Percentiles rank a stretch among this genome's conserved stretches.
These are phyloP conservation scores for Fomes fomentarius DNA, from an alignment of 1,284 basidiomycete genomes.

Conservation along the genomic window DNA sequence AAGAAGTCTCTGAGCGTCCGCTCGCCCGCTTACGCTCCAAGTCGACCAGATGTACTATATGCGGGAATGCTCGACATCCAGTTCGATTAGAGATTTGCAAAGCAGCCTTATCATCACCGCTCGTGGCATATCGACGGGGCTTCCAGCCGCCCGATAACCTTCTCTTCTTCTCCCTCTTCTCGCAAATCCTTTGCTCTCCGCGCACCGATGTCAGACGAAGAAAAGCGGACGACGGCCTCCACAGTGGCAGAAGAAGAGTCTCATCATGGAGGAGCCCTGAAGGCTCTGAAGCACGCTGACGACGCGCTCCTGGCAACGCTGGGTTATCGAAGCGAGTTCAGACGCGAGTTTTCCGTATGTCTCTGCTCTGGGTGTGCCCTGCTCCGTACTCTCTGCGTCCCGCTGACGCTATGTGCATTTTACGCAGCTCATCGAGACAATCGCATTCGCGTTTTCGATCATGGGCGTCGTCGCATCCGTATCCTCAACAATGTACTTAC, in stretches of 20 bases:
- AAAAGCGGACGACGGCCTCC: not conserved
- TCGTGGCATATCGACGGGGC: not conserved
- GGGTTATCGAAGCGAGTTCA: constrained; percentile 79
- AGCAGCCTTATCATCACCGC: not conserved
- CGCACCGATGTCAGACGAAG: constrained; percentile 5
- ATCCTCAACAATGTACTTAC: constrained; percentile 67
- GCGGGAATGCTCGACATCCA: not conserved
- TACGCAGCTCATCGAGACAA: constrained; percentile 58
- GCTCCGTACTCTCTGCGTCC: not conserved
- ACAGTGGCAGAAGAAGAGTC: no score
- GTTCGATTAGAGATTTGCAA: not conserved
- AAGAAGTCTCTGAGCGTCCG: no score
- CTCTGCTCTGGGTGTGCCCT: not conserved
- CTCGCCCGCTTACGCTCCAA: no score
- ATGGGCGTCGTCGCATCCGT: constrained; percentile 77
- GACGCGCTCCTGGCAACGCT: constrained; percentile 62
- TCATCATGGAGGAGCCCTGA: not conserved
- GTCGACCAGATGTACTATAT: no score
- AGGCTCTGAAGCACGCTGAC: constrained; percentile 47
- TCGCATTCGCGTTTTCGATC: constrained; percentile 74
- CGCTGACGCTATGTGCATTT: not conserved
- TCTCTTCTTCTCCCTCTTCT: not conserved
- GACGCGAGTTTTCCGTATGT: constrained; percentile 73
- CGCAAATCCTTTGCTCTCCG: not conserved
- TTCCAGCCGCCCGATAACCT: not conserved